phyloP scores from a whole-genome alignment of 768 basidiomycete species.

The Suillus tomentosus region DNA sequence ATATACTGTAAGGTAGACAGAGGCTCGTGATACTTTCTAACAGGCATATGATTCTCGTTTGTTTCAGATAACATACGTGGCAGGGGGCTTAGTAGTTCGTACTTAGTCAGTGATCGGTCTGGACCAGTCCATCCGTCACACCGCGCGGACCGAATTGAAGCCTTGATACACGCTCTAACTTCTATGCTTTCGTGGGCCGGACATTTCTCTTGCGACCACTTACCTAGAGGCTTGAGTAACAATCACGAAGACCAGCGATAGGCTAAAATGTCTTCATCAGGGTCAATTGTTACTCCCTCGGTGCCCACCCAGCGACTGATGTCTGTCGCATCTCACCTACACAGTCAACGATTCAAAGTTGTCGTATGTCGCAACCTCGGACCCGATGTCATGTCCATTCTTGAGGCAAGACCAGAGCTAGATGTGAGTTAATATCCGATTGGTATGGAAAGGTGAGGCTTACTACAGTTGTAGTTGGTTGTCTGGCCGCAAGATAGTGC shows the following conservation, averaged over 20 bases:
- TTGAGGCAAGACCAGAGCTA: constrained; percentile 50
- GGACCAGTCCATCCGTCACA: background rate
- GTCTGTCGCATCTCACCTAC: constrained; percentile 26
- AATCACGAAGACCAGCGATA: background rate
- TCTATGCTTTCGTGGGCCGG: background rate
- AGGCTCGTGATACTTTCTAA: no score
- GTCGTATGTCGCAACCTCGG: constrained; percentile 65
- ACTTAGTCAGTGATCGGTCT: background rate
- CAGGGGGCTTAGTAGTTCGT: no score
- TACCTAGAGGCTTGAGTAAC: constrained; percentile 1
- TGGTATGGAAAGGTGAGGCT: background rate
- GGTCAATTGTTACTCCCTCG: constrained; percentile 25
- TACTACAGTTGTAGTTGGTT: constrained; percentile 39
- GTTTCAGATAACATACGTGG: no score
- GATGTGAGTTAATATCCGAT: constrained; percentile 43
- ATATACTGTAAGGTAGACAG: no score
- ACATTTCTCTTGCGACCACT: background rate
- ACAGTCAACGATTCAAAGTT: constrained; percentile 39
- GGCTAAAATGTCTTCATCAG: constrained; percentile 26
- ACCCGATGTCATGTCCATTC: constrained; percentile 59
- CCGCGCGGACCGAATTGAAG: constrained; percentile 1
- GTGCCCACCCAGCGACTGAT: constrained; percentile 26
- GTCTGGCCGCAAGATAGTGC: constrained; percentile 54
- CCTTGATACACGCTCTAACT: background rate
- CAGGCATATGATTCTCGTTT: no score